phyloP scores from a whole-genome alignment of 345 rosid genomes.

The Physaria fendleri region DNA sequence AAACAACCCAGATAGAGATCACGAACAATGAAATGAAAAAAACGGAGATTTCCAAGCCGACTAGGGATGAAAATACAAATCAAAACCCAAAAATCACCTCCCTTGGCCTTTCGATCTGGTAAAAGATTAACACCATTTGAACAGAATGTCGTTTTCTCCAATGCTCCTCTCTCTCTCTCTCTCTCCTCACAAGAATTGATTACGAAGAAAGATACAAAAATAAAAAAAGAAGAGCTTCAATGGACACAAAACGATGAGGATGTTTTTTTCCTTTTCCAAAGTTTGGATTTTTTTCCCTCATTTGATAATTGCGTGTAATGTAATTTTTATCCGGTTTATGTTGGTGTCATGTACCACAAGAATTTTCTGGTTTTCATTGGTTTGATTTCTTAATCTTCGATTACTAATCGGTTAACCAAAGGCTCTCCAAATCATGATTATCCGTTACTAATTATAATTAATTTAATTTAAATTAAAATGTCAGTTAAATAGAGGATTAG shows the following conservation, averaged over 20 bases:
- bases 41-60: not conserved
- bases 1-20: constrained; percentile 14
- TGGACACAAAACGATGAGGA: constrained; percentile 22
- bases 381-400: not conserved
- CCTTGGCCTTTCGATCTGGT: constrained; percentile 8
- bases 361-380: not conserved
- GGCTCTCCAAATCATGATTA: not conserved
- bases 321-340: not conserved
- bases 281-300: not conserved
- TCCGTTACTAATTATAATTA: no score
- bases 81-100: not conserved
- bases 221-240: not conserved
- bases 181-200: constrained; percentile 3
- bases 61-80: not conserved
- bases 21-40: not conserved
- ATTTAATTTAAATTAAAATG: no score
- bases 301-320: not conserved
- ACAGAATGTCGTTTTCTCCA: constrained; percentile 19
- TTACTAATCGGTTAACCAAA: not conserved
- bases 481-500: no score
- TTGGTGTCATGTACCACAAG: not conserved
- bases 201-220: no score
- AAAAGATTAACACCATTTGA: not conserved
- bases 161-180: not conserved
- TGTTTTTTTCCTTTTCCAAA: constrained; percentile 16